phyloP scores from a whole-genome alignment of 345 rosid genomes.

The Arabidopsis arenosa region DNA sequence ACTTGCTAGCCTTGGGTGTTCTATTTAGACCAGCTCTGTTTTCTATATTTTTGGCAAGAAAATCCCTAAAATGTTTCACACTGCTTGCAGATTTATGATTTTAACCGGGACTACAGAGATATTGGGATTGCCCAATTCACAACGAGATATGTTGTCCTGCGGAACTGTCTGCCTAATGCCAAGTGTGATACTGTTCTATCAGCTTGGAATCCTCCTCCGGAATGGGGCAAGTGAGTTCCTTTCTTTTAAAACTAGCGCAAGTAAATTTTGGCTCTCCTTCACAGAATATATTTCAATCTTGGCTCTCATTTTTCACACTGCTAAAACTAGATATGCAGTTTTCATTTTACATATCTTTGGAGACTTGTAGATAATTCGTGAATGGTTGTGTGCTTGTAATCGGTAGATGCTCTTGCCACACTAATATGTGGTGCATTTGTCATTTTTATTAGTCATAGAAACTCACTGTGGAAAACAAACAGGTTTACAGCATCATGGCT shows the following conservation, averaged over 20 bases:
- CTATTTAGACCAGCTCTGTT: background rate
- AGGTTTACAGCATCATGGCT: background rate
- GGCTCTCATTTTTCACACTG: constrained; percentile 1
- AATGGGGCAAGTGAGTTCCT: constrained; percentile 90
- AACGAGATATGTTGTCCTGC: constrained; percentile 78
- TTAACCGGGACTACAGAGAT: constrained; percentile 95
- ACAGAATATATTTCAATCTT: background rate
- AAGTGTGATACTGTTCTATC: constrained; percentile 92
- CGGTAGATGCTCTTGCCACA: background rate
- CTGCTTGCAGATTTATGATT: constrained; percentile 78
- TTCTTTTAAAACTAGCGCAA: constrained; percentile 2
- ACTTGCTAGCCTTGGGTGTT: constrained; percentile 9
- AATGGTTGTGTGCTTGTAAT: constrained; percentile 9
- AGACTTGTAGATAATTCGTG: constrained; percentile 15
- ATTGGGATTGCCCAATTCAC: constrained; percentile 88
- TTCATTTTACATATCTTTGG: constrained; percentile 6
- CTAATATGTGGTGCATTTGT: background rate
- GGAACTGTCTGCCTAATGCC: constrained; percentile 80
- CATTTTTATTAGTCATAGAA: background rate
- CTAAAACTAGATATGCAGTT: background rate
- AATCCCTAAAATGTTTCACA: constrained; percentile 33
- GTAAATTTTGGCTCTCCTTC: no score
- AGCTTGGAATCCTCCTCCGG: constrained; percentile 97
- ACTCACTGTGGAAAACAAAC: constrained; percentile 1
- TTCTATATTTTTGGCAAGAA: background rate